phyloP scores from a whole-genome alignment of 129 eudicot species.

The Flaveria brownii region DNA sequence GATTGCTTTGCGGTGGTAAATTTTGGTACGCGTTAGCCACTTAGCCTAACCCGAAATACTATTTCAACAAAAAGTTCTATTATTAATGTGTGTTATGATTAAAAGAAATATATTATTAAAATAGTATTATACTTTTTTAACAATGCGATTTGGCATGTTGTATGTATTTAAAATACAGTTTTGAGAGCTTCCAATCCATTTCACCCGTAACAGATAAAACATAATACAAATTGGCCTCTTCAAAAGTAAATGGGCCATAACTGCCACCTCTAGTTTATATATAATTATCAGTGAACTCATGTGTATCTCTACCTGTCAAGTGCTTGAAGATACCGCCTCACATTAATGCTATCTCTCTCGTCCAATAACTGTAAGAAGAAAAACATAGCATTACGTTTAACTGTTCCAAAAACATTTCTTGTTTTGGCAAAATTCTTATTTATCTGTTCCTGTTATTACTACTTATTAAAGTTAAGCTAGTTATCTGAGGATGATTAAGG shows the following conservation, averaged over 20 bases:
- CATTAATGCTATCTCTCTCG: slow-evolving; percentile 82
- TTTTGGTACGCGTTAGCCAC: no score
- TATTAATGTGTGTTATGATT: background rate
- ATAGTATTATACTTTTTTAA: no score
- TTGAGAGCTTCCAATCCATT: background rate
- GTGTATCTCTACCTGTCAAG: slow-evolving; percentile 54
- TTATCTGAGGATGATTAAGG: background rate
- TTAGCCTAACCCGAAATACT: no score
- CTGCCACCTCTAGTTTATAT: background rate
- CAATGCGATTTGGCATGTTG: background rate
- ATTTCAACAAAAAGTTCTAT: background rate
- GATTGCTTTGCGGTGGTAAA: background rate
- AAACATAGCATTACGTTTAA: slow-evolving; percentile 1
- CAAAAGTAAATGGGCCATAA: background rate
- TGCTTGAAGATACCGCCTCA: slow-evolving; percentile 87
- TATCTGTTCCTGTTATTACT: background rate
- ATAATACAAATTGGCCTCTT: background rate
- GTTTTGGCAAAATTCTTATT: background rate
- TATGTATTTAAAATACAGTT: background rate
- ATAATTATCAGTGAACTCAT: background rate
- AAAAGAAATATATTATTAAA: no score
- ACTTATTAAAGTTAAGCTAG: background rate
- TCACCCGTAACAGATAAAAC: slow-evolving; percentile 10
- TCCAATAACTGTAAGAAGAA: slow-evolving; percentile 55
- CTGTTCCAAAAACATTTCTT: background rate